A percentile compares a stretch with the other conserved stretches of the same genome.
Conservation (phyloP, 1,284 basidiomycete genomes). For the Takashimella tepidaria region DNA sequence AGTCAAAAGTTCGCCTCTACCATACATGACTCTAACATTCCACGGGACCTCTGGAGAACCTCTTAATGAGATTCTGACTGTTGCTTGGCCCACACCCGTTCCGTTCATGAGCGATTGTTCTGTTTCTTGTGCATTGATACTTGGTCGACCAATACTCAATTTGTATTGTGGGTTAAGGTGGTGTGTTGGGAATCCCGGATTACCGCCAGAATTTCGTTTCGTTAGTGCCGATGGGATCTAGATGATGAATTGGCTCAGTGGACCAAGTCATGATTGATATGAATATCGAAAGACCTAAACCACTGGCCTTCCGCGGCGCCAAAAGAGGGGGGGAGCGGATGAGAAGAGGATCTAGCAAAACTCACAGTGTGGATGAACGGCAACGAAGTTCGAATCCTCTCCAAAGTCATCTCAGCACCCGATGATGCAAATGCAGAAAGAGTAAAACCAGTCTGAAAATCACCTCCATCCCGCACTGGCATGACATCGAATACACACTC, state of each 20-base stretch:
- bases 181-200: constrained; percentile 69
- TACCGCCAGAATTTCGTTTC: constrained; percentile 73
- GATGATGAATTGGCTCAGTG: neutral
- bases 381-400: constrained; percentile 25
- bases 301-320: no score
- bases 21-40: constrained; percentile 71
- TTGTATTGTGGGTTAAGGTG: constrained; percentile 87
- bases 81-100: constrained; percentile 45
- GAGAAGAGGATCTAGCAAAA: no score
- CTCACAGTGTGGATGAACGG: constrained; percentile 30
- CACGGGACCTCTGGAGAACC: constrained; percentile 65
- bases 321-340: no score
- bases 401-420: constrained; percentile 19
- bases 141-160: constrained; percentile 52
- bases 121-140: constrained; percentile 21
- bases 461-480: constrained; percentile 33
- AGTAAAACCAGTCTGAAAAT: constrained; percentile 38
- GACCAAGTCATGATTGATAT: no score
- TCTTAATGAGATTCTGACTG: constrained; percentile 55
- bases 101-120: constrained; percentile 18
- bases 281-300: no score
- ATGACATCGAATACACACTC: constrained; percentile 24
- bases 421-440: constrained; percentile 33
- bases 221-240: constrained; percentile 64
- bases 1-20: constrained; percentile 62